Evolutionary conservation across 225 moss, liverwort and hornwort genomes (phyloP), one percentile per base, ranked within the genome.

Genomic region (Climacium dendroides): DNA sequence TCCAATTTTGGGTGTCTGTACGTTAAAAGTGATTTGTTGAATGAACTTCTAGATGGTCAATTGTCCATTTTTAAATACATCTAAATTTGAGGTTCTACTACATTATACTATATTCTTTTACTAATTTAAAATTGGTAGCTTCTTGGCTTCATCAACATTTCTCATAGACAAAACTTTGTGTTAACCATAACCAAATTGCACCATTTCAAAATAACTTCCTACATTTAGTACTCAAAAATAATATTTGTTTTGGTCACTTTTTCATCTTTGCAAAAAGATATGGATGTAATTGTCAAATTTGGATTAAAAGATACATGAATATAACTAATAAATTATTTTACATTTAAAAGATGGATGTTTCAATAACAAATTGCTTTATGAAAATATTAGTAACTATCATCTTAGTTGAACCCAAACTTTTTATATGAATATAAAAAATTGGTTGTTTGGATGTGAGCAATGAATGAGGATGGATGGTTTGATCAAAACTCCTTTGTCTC

Each of bases 231-330:
- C 7, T 7, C 7, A 13, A 37, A 37, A 37, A 11, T 7, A 37
- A 4, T 23, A 1, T 13, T 67, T 4, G n/a, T 11, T 7, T 4
- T 7, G 3, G 1, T 7, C 7, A 37, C 22, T 13, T 23, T 19
- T n/a, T 67, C 37, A 37, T 5, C 6, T 67, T 0, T 13, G 2
- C 37, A 12, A 22, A 66, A 67, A 67, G n/a, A 67, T 0, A 37
- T 67, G 7, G 24, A 39, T 69, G 39, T 8, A 39, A 39, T 69
- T 8, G 5, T 39, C 24, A 39, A 39, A 69, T 13, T 67, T 67
- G 2, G 37, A 67, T 24, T 7, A 67, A 67, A 67, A 23, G 7
- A 39, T 39, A 23, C 1, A 24, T 2, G 8, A 39, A 14, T 39
- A 8, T 69, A 39, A 39, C 13, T 7, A 14, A 39, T 0, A 37